Percentiles rank a stretch among this genome's conserved stretches.
These are phyloP conservation scores for Fistulinella prunicolor DNA, from an alignment of 768 basidiomycete species.

Conservation along the genomic window DNA sequence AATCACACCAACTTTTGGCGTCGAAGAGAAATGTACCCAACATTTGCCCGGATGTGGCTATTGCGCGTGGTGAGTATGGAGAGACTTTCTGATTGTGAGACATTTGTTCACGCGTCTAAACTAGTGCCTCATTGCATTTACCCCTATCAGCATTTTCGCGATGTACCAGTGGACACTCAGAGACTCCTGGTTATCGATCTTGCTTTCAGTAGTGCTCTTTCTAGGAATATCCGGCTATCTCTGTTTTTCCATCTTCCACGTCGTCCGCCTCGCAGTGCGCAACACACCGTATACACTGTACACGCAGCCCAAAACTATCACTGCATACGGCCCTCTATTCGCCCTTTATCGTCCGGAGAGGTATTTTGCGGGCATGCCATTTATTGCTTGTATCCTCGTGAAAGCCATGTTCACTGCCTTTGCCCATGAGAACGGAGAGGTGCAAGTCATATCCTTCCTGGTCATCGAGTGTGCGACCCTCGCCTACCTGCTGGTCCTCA, in stretches of 20 bases:
- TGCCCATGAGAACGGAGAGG: constrained; percentile 55
- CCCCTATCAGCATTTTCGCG: constrained; percentile 73
- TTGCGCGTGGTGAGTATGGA: constrained; percentile 59
- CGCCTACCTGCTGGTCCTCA: constrained; percentile 47
- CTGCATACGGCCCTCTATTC: constrained; percentile 56
- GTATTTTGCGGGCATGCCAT: constrained; percentile 62
- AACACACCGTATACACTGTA: constrained; percentile 39
- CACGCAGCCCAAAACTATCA: constrained; percentile 36
- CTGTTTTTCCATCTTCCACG: constrained; percentile 45
- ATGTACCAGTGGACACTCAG: constrained; percentile 90
- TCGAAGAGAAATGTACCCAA: constrained; percentile 37
- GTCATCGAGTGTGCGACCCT: constrained; percentile 65
- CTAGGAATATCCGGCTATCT: constrained; percentile 50
- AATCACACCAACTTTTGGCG: constrained; percentile 17
- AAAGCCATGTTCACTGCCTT: constrained; percentile 73
- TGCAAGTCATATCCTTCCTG: constrained; percentile 66
- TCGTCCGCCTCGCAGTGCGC: constrained; percentile 46
- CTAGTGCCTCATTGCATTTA: constrained; percentile 59
- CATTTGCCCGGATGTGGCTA: constrained; percentile 57
- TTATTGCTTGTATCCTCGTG: constrained; percentile 57
- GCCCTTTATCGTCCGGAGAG: constrained; percentile 64
- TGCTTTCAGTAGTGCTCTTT: constrained; percentile 73
- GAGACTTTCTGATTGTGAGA: neutral
- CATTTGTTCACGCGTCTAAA: neutral
- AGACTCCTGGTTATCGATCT: constrained; percentile 83